phyloP scores from a whole-genome alignment of 179 eudicot genomes.

The Beta lomatogona region DNA sequence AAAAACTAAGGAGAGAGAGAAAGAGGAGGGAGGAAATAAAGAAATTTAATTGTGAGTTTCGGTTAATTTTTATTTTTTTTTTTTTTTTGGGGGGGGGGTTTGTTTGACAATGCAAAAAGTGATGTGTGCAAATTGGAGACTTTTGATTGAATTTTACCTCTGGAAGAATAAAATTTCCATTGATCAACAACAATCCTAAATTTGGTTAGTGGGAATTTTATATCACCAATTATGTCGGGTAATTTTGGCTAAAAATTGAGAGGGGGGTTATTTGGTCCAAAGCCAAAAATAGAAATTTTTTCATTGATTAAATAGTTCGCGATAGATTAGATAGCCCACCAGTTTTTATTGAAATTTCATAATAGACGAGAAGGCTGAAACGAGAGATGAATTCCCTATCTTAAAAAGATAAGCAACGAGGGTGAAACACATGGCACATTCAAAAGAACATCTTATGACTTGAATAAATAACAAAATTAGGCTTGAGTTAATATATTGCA shows the following conservation, averaged over 20 bases:
- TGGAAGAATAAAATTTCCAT: background rate
- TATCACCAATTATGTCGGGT: background rate
- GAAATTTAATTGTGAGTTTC: background rate
- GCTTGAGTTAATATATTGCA: too few species aligned
- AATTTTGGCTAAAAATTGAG: background rate
- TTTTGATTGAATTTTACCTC: slow-evolving; percentile 28
- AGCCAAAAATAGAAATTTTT: too few species aligned
- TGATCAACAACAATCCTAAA: background rate
- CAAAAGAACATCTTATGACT: too few species aligned
- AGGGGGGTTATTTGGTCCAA: too few species aligned
- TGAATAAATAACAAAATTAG: too few species aligned
- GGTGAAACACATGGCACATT: too few species aligned
- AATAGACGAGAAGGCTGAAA: too few species aligned
- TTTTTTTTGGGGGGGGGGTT: slow-evolving; percentile 7
- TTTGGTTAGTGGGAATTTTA: background rate
- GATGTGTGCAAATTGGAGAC: slow-evolving; percentile 19
- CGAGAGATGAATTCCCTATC: too few species aligned
- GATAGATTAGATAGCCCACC: too few species aligned
- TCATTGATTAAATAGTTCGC: too few species aligned
- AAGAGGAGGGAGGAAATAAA: background rate
- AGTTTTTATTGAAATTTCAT: too few species aligned
- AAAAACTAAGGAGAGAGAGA: slow-evolving; percentile 14
- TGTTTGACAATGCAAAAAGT: slow-evolving; percentile 19
- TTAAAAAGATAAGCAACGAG: too few species aligned
- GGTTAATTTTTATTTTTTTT: background rate